Percentiles rank a stretch among this genome's conserved stretches.
Evolutionary conservation across 192 early-diverging fungal genomes (phyloP).

Genomic region (Coemansia sp.): DNA sequence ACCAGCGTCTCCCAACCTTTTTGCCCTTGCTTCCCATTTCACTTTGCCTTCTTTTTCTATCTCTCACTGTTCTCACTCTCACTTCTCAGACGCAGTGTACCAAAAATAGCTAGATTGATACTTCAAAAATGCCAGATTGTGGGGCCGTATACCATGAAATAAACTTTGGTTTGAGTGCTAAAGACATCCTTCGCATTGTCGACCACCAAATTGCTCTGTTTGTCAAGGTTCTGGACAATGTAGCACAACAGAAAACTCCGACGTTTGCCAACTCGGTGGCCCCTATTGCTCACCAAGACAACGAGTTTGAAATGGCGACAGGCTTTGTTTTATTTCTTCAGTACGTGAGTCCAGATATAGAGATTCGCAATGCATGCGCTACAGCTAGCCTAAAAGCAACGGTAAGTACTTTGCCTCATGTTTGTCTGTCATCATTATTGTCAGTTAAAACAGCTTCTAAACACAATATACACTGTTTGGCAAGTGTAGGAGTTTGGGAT

Average conservation of each 20-base stretch:
- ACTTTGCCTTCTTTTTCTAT: not conserved
- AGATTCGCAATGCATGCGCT: constrained; percentile 62
- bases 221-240: constrained; percentile 6
- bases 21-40: not conserved
- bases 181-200: not conserved
- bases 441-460: not conserved
- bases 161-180: not conserved
- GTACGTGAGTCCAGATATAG: constrained; percentile 45
- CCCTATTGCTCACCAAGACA: constrained; percentile 24
- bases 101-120: constrained; percentile 1
- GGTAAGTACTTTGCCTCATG: not conserved
- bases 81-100: not conserved
- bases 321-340: constrained; percentile 16
- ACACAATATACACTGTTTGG: not conserved
- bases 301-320: constrained; percentile 14
- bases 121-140: not conserved
- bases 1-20: not conserved
- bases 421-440: constrained; percentile 12
- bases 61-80: not conserved
- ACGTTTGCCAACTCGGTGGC: constrained; percentile 25
- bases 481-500: not conserved
- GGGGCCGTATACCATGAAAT: not conserved
- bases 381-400: constrained; percentile 55
- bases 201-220: not conserved
- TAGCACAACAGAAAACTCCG: constrained; percentile 7